Percentiles rank a stretch among this genome's conserved stretches.
phyloP scores from a whole-genome alignment of 768 basidiomycete genomes.

The Dendrothele bispora region DNA sequence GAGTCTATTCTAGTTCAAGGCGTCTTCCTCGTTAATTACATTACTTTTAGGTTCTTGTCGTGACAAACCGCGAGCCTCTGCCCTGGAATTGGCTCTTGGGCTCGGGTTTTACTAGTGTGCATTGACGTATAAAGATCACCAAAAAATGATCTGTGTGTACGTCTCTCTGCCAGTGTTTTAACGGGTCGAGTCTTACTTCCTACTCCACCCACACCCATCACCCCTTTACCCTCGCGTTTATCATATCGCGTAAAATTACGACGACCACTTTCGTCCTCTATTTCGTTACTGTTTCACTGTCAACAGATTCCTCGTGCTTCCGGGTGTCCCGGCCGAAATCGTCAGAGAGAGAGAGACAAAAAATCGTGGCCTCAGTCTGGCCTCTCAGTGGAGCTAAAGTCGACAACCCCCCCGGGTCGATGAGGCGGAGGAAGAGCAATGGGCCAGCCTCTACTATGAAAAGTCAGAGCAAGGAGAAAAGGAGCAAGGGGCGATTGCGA shows the following conservation, averaged over 20 bases:
- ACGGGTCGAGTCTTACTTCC: too few relatives aligned
- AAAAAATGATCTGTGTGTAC: too few relatives aligned
- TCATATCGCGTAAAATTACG: slow-evolving; percentile 57
- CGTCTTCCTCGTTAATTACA: too few relatives aligned
- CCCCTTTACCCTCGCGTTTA: slow-evolving; percentile 70
- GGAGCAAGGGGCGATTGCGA: slow-evolving; percentile 27
- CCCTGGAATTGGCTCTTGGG: too few relatives aligned
- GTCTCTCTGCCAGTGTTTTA: too few relatives aligned
- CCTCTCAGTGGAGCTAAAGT: slow-evolving; percentile 55
- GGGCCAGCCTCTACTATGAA: too few relatives aligned
- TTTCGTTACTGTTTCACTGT: slow-evolving; percentile 93
- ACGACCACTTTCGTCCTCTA: slow-evolving; percentile 84
- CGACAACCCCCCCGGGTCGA: background rate
- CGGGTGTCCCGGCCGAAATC: slow-evolving; percentile 51
- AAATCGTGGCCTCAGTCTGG: slow-evolving; percentile 77
- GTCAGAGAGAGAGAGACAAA: slow-evolving; percentile 59
- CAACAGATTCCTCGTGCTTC: slow-evolving; percentile 51
- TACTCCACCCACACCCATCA: background rate
- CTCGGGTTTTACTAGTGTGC: too few relatives aligned
- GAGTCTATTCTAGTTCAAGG: too few relatives aligned
- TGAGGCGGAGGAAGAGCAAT: background rate
- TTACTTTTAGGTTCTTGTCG: too few relatives aligned
- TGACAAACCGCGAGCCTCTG: too few relatives aligned
- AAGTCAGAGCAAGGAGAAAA: too few relatives aligned
- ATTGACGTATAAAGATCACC: too few relatives aligned